These are phyloP conservation scores for Syzygium jambos DNA, from an alignment of 345 rosid genomes.

Conservation along the genomic window DNA sequence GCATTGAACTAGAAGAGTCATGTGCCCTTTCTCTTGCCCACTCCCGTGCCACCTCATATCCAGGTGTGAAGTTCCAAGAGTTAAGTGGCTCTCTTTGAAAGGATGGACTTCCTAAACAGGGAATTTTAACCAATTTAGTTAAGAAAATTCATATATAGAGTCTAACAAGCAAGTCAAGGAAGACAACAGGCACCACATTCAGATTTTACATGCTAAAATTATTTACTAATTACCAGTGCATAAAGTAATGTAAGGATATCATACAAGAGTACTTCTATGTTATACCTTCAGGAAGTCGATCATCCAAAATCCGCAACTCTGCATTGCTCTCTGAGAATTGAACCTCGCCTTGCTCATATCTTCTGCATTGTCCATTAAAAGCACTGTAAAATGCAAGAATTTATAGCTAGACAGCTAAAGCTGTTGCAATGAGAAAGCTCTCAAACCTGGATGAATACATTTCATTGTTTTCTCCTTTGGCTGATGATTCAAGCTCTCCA, in stretches of 20 bases:
- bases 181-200: not conserved
- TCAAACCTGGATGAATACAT: slow-evolving; percentile 24
- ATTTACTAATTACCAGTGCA: not conserved
- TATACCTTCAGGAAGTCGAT: slow-evolving; percentile 54
- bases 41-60: slow-evolving; percentile 53
- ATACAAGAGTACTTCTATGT: not conserved
- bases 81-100: slow-evolving; percentile 58
- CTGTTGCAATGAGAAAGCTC: not conserved
- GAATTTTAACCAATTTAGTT: not conserved
- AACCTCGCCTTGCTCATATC: slow-evolving; percentile 23
- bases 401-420: not conserved
- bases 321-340: slow-evolving; percentile 16
- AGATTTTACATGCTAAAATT: not conserved
- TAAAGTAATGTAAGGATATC: not conserved
- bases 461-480: slow-evolving; percentile 11
- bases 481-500: slow-evolving; percentile 20
- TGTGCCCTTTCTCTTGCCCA: slow-evolving; percentile 64
- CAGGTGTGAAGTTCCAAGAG: slow-evolving; percentile 61
- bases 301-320: slow-evolving; percentile 12
- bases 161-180: not conserved
- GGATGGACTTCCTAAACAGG: slow-evolving; percentile 40
- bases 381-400: not conserved
- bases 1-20: slow-evolving; percentile 34
- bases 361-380: slow-evolving; percentile 7
- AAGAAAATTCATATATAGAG: not conserved